Base-by-base conservation (phyloP, 2,329 filamentous ascomycete genomes). In the Colletotrichum sp. region DNA sequence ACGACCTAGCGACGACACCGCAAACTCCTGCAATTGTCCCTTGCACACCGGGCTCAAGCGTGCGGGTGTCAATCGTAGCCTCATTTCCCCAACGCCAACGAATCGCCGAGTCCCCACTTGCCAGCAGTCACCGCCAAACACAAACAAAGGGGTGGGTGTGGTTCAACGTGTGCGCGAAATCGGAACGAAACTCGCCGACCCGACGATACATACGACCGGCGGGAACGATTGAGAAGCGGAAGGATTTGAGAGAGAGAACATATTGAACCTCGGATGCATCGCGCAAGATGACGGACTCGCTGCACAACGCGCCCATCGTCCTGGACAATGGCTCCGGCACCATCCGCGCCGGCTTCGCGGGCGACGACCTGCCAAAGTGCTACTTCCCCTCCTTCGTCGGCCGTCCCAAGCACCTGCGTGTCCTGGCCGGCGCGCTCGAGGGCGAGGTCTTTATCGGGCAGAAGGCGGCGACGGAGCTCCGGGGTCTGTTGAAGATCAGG, bases 261-360 rank as follows among this genome's bases (percentile, higher is more conserved):
- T n/a, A 34, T 32, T 43, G 28, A 43, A 30, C 5, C 43, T 72
- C 67, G 72, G 55, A 78, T 78, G 75, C 67, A 75, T 74, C 71
- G 79, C 65, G 26, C 73, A 80, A 75, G 24, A 92, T 92, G 90
- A 86, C 90, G 77, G 90, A 92, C 79, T 88, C 88, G 73, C 92
- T 99, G 72, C 97, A 98, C 90, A 99, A 99, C 90, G 96, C 96
- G 80, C 96, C 97, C 75, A 98, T 99, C 85, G 97, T 99, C 83
- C 94, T 99, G 82, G 97, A 99, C 91, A 99, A 99, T 88, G 97
- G 97, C 82, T 98, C 96, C 79, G 97, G 97, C 79, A 99, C 97
- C 6, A 99, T 99, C 84, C 93, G 98, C 84, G 97, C 97, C 71
- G 97, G 97, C 26, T 99, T 99, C 84, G 97, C 97, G 43, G 97